Base-by-base conservation (phyloP, 1,284 basidiomycete species). In the Austroboletus olivaceoglutinosus region DNA sequence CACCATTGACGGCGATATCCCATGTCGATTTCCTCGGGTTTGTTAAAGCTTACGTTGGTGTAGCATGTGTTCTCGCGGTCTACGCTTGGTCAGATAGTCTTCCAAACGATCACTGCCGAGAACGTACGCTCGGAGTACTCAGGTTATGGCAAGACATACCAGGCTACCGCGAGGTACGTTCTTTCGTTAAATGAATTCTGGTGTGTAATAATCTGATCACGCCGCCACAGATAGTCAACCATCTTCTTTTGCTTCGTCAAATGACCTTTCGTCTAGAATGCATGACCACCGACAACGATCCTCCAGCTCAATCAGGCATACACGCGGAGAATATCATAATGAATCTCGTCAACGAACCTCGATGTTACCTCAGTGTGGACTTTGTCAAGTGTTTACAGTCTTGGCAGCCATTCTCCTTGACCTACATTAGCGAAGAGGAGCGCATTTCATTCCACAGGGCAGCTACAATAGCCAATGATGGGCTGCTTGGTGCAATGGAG, bases 81-180 rank as follows among this genome's bases (percentile, higher is more conserved):
- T 84, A 83, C 60, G 84, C 85, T 8, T 91, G 86, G 84, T 80
- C 87, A 18, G 88, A 90, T 59, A 85, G 85, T 62, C 70, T 87
- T n/a, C 83, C 83, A 2, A 78, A 83, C 53, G 76, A 80, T 50
- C 65, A 67, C 16, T 86, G 85, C 60, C 75, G 84, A 9, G 83
- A 86, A 58, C 76, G 82, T 40, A 74, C 78, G 1, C 65, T 90
- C 9, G 79, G 76, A 10, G 74, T 89, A 12, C 52, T 90, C 46
- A 76, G 80, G 16, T 54, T 89, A 27, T 91, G 89, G 89, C 88
- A 90, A 67, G 73, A 70, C 40, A 36, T 69, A 48, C 67, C 64
- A 5, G 64, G 64, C 29, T 67, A 67, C 22, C 67, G 67, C 37
- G 68, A 69, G 43, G 3, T 82, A 77, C 53, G 64, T 85, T 45